Percentiles rank a stretch among this genome's conserved stretches.
phyloP scores from a whole-genome alignment of 306 rosid species.

The Geum urbanum region DNA sequence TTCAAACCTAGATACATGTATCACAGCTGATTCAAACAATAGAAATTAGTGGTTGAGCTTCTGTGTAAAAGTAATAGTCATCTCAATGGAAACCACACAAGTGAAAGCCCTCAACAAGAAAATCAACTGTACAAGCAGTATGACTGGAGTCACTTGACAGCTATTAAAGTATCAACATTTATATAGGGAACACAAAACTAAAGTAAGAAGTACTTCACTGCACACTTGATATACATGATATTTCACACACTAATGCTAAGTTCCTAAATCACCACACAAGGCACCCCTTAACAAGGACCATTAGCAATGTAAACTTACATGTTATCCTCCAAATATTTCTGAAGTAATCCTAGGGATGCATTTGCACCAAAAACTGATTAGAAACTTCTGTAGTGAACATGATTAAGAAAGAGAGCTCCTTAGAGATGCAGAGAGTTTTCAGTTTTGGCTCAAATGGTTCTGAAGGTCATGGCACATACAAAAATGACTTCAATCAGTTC shows the following conservation, averaged over 20 bases:
- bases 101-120: background rate
- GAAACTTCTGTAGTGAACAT: background rate
- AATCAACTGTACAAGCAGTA: background rate
- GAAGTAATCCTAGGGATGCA: background rate
- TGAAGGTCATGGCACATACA: background rate
- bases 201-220: background rate
- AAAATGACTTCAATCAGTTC: background rate
- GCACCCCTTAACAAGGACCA: conserved; percentile 1
- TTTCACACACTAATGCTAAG: background rate
- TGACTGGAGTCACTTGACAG: background rate
- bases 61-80: background rate
- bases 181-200: background rate
- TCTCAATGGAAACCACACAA: background rate
- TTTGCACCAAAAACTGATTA: background rate
- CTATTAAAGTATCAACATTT: background rate
- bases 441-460: background rate
- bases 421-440: background rate
- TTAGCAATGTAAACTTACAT: background rate
- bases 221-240: background rate
- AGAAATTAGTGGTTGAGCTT: background rate
- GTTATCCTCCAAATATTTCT: background rate
- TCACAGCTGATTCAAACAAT: background rate
- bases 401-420: background rate
- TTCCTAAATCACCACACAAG: background rate
- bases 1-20: background rate